A percentile compares a stretch with the other conserved stretches of the same genome.
Conservation (phyloP, 2,329 filamentous ascomycete genomes). For the Lasiodiplodia sp. region DNA sequence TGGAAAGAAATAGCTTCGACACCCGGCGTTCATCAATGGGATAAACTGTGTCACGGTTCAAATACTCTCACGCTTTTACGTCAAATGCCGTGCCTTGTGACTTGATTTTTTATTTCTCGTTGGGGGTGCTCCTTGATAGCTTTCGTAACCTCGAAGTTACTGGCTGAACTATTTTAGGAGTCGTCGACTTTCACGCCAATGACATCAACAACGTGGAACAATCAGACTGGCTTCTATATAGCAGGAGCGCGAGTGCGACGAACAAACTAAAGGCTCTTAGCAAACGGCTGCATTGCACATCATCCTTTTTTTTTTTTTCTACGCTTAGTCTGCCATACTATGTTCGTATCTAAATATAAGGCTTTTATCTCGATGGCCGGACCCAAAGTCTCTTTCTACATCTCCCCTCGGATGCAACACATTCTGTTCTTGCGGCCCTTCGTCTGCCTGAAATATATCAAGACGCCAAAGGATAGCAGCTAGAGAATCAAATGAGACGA, state of each 20-base stretch:
- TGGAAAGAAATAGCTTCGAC: conserved; percentile 21
- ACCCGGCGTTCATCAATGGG: conserved; percentile 27
- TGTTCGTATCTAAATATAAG: background rate
- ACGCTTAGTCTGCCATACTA: background rate
- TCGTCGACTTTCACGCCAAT: background rate
- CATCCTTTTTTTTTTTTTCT: background rate
- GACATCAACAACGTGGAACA: background rate
- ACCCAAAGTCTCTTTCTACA: background rate
- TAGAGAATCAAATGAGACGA: background rate
- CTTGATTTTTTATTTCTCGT: background rate
- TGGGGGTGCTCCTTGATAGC: background rate
- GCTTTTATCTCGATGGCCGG: too few relatives aligned
- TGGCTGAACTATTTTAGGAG: background rate
- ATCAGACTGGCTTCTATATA: background rate
- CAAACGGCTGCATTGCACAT: background rate
- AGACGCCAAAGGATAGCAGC: too few relatives aligned
- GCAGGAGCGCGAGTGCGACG: background rate
- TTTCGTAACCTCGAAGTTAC: background rate
- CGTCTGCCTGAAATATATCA: too few relatives aligned
- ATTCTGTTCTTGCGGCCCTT: too few relatives aligned
- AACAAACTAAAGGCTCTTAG: background rate
- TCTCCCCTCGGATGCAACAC: background rate
- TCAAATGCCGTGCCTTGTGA: background rate
- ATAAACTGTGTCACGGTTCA: conserved; percentile 28
- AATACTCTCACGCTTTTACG: background rate